Conservation (phyloP, 371 early-diverging fungal species). For the Mucor lusitanicus region DNA sequence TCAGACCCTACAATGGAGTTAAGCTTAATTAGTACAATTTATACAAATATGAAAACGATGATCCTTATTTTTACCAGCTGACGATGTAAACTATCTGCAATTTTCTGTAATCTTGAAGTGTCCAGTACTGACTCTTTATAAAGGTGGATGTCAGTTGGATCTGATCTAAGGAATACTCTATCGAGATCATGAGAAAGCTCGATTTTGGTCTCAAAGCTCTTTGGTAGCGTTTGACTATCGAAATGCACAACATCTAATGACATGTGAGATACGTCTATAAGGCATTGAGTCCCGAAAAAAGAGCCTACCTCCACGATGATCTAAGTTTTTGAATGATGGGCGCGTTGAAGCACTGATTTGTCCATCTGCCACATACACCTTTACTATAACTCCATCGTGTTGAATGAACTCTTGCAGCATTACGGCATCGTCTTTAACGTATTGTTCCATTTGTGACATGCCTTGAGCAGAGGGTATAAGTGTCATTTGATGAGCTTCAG, state of each 20-base stretch:
- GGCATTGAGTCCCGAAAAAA: background rate
- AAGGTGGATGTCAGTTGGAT: conserved; percentile 18
- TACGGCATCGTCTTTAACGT: conserved; percentile 29
- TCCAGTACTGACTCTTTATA: conserved; percentile 30
- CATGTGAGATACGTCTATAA: background rate
- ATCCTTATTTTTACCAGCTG: conserved; percentile 31
- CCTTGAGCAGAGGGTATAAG: conserved; percentile 33
- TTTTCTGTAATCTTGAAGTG: conserved; percentile 27
- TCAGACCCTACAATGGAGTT: conserved; percentile 33
- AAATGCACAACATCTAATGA: conserved; percentile 34
- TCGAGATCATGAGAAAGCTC: conserved; percentile 26
- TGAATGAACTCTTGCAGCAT: conserved; percentile 52
- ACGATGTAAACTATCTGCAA: conserved; percentile 33
- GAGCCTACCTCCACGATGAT: conserved; percentile 20
- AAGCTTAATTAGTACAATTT: conserved; percentile 3
- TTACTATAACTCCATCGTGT: conserved; percentile 51
- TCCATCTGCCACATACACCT: conserved; percentile 50
- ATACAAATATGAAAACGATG: background rate
- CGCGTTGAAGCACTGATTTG: conserved; percentile 36
- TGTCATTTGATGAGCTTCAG: conserved; percentile 49
- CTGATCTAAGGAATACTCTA: conserved; percentile 23
- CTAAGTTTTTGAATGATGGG: conserved; percentile 47
- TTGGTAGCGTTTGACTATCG: conserved; percentile 52
- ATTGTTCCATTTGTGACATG: conserved; percentile 20
- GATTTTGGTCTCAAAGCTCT: conserved; percentile 29